Evolutionary conservation across 2,329 filamentous ascomycete genomes (phyloP), one percentile per base, ranked within the genome.

Genomic region (Setomelanomma holmii): DNA sequence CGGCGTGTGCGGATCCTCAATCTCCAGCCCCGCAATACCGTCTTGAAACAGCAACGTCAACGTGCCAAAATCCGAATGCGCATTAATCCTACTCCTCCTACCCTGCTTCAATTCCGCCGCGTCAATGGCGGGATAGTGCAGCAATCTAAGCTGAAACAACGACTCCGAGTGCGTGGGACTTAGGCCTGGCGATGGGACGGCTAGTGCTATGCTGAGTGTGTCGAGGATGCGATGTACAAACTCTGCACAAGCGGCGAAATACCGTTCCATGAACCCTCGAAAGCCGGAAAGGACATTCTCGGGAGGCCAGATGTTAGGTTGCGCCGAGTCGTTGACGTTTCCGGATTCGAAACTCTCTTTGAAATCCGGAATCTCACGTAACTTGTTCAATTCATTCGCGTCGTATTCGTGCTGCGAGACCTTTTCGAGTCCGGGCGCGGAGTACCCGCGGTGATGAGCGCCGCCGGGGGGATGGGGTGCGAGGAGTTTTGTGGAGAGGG

Each of bases 31-130:
- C 10, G 75, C 77, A 19, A 75, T 74, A 1, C 48, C 44, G 42
- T 79, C 76, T 46, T 78, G 76, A 52, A 78, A 78, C 1, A 79
- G 64, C 8, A 78, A 56, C 3, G 76, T 79, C 35, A 78, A 54
- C 1, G 70, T 71, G 6, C 76, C 76, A 55, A 76, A 78, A 53
- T 78, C 77, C 1, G 72, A 75, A 44, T 80, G 78, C 1, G 76
- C 75, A 14, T 72, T 67, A 43, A 78, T 78, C 3, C 77, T 64
- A n/a, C 45, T 53, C 2, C 68, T 60, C 2, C 61, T 62, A 6
- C 59, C 42, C 1, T 52, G 14, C 2, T 20, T 14, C 6, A 78
- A 60, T n/a, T 74, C 55, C 1, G 45, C 38, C 1, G 63, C 60
- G 0, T 63, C 49, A 6, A 77, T 53, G 5, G 73, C 45, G 1